These are phyloP conservation scores for Fusarium transvaalense DNA, from an alignment of 2,329 filamentous ascomycete genomes.

Conservation along the genomic window DNA sequence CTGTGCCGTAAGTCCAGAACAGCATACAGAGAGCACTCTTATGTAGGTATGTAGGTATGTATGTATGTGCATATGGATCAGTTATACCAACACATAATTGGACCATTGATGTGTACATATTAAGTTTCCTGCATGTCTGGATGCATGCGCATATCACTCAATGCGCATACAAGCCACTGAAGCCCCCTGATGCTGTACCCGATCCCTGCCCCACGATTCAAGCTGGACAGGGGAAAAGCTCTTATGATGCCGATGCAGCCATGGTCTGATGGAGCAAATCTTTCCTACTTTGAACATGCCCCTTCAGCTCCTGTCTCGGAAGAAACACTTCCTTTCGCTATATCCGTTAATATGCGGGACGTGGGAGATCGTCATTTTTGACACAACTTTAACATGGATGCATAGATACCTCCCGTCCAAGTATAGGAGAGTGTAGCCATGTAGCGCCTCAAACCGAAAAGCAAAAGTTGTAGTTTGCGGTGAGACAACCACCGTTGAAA, in stretches of 20 bases:
- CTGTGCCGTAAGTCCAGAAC: background rate
- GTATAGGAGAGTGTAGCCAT: background rate
- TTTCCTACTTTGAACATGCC: background rate
- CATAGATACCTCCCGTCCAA: background rate
- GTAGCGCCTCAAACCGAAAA: background rate
- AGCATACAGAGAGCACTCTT: background rate
- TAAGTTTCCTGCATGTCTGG: constrained; percentile 2
- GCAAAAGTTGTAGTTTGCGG: background rate
- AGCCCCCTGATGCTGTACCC: background rate
- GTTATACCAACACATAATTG: background rate
- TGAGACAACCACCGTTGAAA: constrained; percentile 6
- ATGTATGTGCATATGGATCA: background rate
- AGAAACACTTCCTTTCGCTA: background rate
- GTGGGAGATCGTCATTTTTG: background rate
- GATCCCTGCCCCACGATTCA: background rate
- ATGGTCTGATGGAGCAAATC: background rate
- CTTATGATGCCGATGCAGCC: background rate
- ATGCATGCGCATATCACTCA: background rate
- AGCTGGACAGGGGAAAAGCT: background rate
- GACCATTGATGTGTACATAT: background rate
- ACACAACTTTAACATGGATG: background rate
- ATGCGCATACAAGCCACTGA: background rate
- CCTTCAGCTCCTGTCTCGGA: constrained; percentile 4
- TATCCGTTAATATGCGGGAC: background rate
- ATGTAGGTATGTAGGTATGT: too few relatives aligned